Conservation (phyloP, 768 basidiomycete genomes). For the Sistotremastrum niveocremeum region DNA sequence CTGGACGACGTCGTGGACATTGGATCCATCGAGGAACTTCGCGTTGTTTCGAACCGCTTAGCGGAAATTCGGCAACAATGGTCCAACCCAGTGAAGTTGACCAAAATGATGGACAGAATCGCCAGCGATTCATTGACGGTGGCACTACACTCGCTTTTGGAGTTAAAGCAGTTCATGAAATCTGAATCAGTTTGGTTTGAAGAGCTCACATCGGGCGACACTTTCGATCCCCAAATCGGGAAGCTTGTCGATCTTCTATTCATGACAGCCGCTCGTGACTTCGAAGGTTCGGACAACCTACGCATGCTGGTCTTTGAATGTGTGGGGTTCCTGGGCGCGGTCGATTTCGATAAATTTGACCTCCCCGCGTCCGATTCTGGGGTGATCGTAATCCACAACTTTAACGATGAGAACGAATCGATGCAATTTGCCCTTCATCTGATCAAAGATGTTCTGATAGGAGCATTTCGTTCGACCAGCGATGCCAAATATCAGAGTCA, state of each 20-base stretch:
- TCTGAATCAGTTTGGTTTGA: constrained; percentile 38
- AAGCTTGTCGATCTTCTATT: constrained; percentile 55
- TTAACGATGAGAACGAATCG: constrained; percentile 64
- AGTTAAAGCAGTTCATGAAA: constrained; percentile 57
- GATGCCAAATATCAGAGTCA: constrained; percentile 85
- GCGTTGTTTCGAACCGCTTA: constrained; percentile 27
- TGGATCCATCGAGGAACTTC: constrained; percentile 53
- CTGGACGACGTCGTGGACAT: constrained; percentile 76
- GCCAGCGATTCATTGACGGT: constrained; percentile 73
- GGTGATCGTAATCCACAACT: constrained; percentile 71
- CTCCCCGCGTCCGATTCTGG: constrained; percentile 40
- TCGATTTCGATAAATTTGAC: constrained; percentile 89
- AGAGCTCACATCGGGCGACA: constrained; percentile 65
- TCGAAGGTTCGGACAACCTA: constrained; percentile 55
- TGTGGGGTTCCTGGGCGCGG: constrained; percentile 81
- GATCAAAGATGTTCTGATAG: constrained; percentile 73
- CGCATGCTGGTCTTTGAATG: constrained; percentile 75
- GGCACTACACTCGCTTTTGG: constrained; percentile 54
- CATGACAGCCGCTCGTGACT: constrained; percentile 60
- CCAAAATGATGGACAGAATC: constrained; percentile 58
- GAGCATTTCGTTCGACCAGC: constrained; percentile 84
- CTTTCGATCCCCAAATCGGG: constrained; percentile 68
- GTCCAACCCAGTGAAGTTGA: constrained; percentile 40
- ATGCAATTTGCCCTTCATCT: constrained; percentile 74
- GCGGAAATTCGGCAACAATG: constrained; percentile 29